Evolutionary conservation across 176 grass and related monocot species (phyloP).

Genomic region (Calamus simplicifolius): DNA sequence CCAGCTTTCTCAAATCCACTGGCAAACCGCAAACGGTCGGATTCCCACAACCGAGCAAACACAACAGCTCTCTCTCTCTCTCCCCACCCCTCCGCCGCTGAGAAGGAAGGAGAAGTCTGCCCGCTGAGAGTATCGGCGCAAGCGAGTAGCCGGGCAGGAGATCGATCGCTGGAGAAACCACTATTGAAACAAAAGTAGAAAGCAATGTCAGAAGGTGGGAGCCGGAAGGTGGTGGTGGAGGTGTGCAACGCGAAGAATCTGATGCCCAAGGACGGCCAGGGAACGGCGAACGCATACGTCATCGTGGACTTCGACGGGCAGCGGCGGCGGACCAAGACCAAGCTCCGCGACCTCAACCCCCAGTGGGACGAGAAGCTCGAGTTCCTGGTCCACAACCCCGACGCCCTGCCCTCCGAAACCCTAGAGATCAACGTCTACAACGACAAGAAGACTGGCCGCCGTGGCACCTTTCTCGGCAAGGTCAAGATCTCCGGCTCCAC

Average conservation of each 20-base stretch:
- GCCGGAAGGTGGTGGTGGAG: conserved; percentile 70
- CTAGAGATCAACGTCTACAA: conserved; percentile 98
- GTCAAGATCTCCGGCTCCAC: conserved; percentile 57
- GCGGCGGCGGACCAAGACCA: conserved; percentile 81
- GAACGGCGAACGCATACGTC: conserved; percentile 86
- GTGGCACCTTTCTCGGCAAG: conserved; percentile 85
- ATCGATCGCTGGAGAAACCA: no score
- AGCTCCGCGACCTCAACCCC: conserved; percentile 74
- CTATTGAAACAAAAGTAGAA: neutral
- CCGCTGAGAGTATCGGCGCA: no score
- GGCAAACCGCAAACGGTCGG: no score
- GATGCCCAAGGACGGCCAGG: conserved; percentile 98
- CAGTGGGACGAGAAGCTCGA: conserved; percentile 84
- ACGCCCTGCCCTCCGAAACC: conserved; percentile 42
- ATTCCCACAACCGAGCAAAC: no score
- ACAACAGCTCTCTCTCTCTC: no score
- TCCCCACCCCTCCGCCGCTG: no score
- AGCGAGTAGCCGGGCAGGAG: no score
- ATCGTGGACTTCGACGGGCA: conserved; percentile 99
- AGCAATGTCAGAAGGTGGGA: conserved; percentile 42
- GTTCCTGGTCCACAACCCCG: conserved; percentile 72
- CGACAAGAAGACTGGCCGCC: conserved; percentile 72
- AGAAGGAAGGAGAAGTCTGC: no score
- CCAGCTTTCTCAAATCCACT: no score
- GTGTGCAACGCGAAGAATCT: conserved; percentile 88